phyloP scores from a whole-genome alignment of 352 stramenopile species.

The Aphanomyces astaci region DNA sequence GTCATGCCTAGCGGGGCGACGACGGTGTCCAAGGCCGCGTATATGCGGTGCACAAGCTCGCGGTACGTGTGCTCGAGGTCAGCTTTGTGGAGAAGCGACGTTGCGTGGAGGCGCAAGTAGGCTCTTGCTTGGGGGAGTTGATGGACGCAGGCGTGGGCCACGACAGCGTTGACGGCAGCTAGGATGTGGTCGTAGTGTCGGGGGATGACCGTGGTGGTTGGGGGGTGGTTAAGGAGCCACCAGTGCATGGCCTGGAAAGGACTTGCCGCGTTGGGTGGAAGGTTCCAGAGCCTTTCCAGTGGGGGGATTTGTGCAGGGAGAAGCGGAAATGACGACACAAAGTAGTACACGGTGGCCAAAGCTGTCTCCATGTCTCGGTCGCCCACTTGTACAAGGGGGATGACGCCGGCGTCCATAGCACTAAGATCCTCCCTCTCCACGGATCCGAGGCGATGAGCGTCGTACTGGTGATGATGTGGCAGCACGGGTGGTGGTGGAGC shows the following conservation, averaged over 20 bases:
- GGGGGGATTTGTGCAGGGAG: background rate
- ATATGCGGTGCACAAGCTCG: background rate
- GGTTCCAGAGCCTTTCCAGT: no score
- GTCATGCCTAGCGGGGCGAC: slow-evolving; percentile 2
- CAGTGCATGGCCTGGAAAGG: background rate
- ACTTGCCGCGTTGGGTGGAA: background rate
- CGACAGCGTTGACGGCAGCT: background rate
- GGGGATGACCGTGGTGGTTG: no score
- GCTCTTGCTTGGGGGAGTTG: background rate
- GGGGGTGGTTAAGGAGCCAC: no score
- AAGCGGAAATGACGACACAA: background rate
- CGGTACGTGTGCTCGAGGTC: slow-evolving; percentile 16
- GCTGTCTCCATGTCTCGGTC: background rate
- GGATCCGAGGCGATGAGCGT: no score
- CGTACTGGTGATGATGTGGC: no score
- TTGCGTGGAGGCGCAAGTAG: background rate
- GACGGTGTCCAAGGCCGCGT: background rate
- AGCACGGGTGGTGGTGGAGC: background rate
- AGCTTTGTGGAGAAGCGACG: slow-evolving; percentile 7
- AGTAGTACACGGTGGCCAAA: background rate
- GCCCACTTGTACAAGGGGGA: no score
- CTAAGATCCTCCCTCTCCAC: no score
- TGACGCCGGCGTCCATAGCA: no score
- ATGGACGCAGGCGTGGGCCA: background rate
- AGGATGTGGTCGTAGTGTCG: background rate